Evolutionary conservation across 768 basidiomycete genomes (phyloP), one percentile per base, ranked within the genome.

Genomic region (Coprinopsis marcescibilis): DNA sequence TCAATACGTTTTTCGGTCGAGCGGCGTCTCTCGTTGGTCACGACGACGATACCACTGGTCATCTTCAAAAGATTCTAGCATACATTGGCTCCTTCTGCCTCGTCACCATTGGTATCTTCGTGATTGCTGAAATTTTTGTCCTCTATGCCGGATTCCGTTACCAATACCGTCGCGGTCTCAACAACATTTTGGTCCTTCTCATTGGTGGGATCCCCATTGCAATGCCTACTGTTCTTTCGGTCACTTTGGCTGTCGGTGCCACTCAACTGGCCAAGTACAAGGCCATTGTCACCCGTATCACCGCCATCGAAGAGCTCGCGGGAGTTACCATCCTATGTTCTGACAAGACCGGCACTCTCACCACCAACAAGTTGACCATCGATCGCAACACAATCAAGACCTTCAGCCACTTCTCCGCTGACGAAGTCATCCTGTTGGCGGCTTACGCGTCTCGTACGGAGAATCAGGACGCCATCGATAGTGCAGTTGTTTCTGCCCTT

Each of bases 131-230:
- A 67, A 96, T 98, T 54, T 73, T 96, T 64, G 82, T 89, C 53
- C 79, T 98, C 49, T 98, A 97, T 67, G 85, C 93, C 41, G 87
- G 83, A 33, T 97, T 92, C 87, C 76, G 71, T 48, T 97, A 89
- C 76, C 66, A 60, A 42, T 98, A 98, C 73, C 89, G 95, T 59
- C 84, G 84, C 51, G 95, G 94, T 72, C 85, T 97, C 57, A 83
- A 98, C 78, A 88, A 93, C 76, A 93, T 97, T 70, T 81, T 98
- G 26, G 95, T 97, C 54, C 89, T 98, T 65, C 78, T 98, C 80
- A 98, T 98, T 69, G 95, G 95, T 76, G 95, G 95, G 75, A 98
- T 98, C 62, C 95, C 95, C 60, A 98, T 97, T 69, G 95, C 95
- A 64, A 98, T 98, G 95, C 95, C 95, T 56, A 98, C 95, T 51